A percentile compares a stretch with the other conserved stretches of the same genome.
These are phyloP conservation scores for Penicillium coprophilum DNA, from an alignment of 495 filamentous ascomycete species.

Conservation along the genomic window DNA sequence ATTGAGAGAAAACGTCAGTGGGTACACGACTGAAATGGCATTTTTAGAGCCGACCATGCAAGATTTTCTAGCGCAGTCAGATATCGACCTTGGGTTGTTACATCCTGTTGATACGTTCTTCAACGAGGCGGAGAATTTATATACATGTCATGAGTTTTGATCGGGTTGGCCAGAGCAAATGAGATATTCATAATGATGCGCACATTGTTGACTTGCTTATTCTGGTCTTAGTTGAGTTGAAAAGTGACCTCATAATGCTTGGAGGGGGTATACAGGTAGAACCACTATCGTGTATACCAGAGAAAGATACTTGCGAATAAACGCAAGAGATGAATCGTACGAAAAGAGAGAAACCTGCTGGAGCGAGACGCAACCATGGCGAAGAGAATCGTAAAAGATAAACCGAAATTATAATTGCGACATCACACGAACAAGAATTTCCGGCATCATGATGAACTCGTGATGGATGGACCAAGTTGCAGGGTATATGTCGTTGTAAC, in stretches of 20 bases:
- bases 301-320: background rate
- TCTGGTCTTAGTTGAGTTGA: background rate
- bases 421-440: background rate
- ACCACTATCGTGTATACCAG: background rate
- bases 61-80: slow-evolving; percentile 46
- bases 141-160: slow-evolving; percentile 36
- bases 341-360: background rate
- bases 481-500: background rate
- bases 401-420: background rate
- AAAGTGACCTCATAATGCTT: background rate
- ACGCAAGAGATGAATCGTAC: background rate
- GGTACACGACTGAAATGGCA: slow-evolving; percentile 47
- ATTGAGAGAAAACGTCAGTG: slow-evolving; percentile 18
- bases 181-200: background rate
- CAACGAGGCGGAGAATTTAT: slow-evolving; percentile 40
- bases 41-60: slow-evolving; percentile 50
- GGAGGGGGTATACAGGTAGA: background rate
- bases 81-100: slow-evolving; percentile 42
- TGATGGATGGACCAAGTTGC: background rate
- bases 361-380: background rate
- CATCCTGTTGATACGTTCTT: slow-evolving; percentile 46
- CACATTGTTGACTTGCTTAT: background rate
- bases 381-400: background rate
- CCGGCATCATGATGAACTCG: too few relatives aligned
- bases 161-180: background rate